Conservation (phyloP, 768 basidiomycete genomes). For the Boletus vinaceobasis region DNA sequence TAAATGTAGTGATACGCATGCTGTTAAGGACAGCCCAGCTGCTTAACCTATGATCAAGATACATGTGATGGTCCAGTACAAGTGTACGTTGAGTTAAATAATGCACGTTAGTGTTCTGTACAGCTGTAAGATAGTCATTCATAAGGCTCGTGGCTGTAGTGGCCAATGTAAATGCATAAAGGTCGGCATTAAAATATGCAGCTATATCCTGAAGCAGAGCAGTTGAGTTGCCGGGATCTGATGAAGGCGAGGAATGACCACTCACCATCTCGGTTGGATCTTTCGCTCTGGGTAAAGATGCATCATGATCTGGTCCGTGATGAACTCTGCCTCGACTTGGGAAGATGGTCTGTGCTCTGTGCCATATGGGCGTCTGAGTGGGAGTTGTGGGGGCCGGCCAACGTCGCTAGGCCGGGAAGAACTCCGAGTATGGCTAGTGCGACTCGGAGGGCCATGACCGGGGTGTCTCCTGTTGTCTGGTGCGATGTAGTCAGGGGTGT, state of each 20-base stretch:
- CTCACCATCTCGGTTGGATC: constrained; percentile 33
- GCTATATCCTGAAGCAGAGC: constrained; percentile 20
- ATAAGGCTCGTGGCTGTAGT: constrained; percentile 9
- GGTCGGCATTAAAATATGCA: background rate
- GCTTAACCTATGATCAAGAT: constrained; percentile 1
- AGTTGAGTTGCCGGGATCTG: background rate
- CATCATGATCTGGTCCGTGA: constrained; percentile 35
- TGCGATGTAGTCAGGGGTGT: constrained; percentile 2
- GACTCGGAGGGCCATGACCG: constrained; percentile 3
- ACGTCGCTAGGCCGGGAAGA: constrained; percentile 18
- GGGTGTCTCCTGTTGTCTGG: constrained; percentile 4
- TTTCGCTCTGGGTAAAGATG: constrained; percentile 31
- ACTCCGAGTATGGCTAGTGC: background rate
- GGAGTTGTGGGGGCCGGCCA: constrained; percentile 14
- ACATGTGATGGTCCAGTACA: constrained; percentile 15
- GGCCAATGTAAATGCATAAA: constrained; percentile 7
- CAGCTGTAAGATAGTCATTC: constrained; percentile 15
- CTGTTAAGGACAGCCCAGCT: constrained; percentile 19
- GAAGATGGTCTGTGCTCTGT: constrained; percentile 17
- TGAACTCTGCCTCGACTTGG: constrained; percentile 31
- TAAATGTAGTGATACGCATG: background rate
- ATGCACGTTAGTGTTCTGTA: constrained; percentile 7
- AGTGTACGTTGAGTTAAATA: constrained; percentile 18
- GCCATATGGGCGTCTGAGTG: constrained; percentile 11
- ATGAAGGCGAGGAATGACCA: background rate